Percentiles rank a stretch among this genome's conserved stretches.
These are phyloP conservation scores for Coemansia reversa DNA, from an alignment of 192 early-diverging fungal species.

Conservation along the genomic window DNA sequence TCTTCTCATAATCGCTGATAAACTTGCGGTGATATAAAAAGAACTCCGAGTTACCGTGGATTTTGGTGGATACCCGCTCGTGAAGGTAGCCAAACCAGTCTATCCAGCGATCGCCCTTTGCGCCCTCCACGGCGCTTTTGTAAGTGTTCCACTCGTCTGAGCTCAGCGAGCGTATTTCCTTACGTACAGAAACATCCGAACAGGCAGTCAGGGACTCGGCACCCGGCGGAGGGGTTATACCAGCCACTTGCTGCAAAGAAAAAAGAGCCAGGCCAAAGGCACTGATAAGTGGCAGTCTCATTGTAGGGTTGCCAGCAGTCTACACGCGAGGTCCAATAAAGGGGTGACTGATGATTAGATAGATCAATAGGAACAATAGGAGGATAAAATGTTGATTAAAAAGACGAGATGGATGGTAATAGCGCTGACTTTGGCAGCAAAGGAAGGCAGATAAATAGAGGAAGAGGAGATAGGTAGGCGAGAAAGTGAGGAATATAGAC, in stretches of 20 bases:
- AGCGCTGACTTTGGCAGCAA: not conserved
- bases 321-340: not conserved
- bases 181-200: conserved; percentile 33
- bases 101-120: conserved; percentile 40
- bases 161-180: conserved; percentile 48
- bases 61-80: conserved; percentile 15
- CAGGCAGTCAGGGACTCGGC: conserved; percentile 28
- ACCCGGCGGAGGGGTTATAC: conserved; percentile 29
- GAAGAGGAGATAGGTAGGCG: not conserved
- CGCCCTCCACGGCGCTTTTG: conserved; percentile 23
- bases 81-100: conserved; percentile 53
- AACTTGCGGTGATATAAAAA: conserved; percentile 57
- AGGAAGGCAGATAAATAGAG: not conserved
- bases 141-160: conserved; percentile 44
- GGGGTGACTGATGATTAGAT: not conserved
- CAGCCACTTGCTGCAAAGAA: conserved; percentile 2
- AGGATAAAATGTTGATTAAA: not conserved
- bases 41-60: conserved; percentile 51
- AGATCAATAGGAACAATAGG: not conserved
- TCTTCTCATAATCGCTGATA: conserved; percentile 54
- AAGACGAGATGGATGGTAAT: not conserved
- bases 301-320: conserved; percentile 1
- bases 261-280: conserved; percentile 34
- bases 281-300: conserved; percentile 29
- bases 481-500: not conserved